Conservation (phyloP, 148 eudicot genomes). For the Cornus kousa region DNA sequence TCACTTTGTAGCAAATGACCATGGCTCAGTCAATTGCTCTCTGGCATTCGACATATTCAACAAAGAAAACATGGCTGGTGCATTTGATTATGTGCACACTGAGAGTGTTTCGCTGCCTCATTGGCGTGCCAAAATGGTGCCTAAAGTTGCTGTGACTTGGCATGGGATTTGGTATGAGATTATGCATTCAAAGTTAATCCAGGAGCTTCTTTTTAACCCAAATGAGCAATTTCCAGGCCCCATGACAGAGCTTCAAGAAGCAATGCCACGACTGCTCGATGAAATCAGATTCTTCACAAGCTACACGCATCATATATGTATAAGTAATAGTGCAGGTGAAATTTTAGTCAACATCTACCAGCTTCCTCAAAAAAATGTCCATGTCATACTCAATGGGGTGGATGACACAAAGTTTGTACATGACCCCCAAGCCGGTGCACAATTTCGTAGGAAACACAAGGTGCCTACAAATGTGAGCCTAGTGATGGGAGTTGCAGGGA, state of each 20-base stretch:
- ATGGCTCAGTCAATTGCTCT: slow-evolving; percentile 12
- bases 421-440: slow-evolving; percentile 13
- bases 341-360: slow-evolving; percentile 28
- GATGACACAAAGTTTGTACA: slow-evolving; percentile 21
- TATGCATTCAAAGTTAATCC: slow-evolving; percentile 32
- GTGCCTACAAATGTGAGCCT: slow-evolving; percentile 11
- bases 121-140: slow-evolving; percentile 20
- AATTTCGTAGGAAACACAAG: slow-evolving; percentile 17
- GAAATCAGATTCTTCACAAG: slow-evolving; percentile 35
- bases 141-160: slow-evolving; percentile 39
- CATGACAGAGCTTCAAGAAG: slow-evolving; percentile 26
- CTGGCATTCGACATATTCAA: slow-evolving; percentile 17
- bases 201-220: slow-evolving; percentile 18
- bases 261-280: slow-evolving; percentile 28
- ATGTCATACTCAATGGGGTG: slow-evolving; percentile 46
- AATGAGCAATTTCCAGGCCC: slow-evolving; percentile 8
- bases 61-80: slow-evolving; percentile 3
- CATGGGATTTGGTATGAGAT: slow-evolving; percentile 38
- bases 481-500: slow-evolving; percentile 32
- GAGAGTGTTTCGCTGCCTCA: slow-evolving; percentile 39
- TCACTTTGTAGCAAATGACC: slow-evolving; percentile 20
- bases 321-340: slow-evolving; percentile 32
- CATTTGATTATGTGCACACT: slow-evolving; percentile 32
- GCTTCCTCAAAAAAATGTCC: slow-evolving; percentile 28
- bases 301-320: slow-evolving; percentile 35